A percentile compares a stretch with the other conserved stretches of the same genome.
Conservation (phyloP, 192 early-diverging fungal species). For the Rhizophagus clarus region DNA sequence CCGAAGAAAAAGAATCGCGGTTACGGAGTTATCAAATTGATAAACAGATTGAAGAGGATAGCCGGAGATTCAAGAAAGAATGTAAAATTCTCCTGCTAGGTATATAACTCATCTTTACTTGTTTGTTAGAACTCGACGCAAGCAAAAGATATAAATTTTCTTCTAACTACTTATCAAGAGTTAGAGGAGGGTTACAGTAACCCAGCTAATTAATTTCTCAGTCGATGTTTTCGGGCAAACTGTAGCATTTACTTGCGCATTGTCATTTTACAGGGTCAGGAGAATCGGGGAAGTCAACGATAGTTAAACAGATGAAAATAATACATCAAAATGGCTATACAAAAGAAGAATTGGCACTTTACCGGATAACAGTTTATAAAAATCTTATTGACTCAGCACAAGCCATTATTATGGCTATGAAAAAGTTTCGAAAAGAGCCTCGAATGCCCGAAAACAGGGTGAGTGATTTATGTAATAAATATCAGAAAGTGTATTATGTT, state of each 20-base stretch:
- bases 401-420: constrained; percentile 71
- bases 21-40: constrained; percentile 61
- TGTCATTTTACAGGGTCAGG: constrained; percentile 65
- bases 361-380: constrained; percentile 80
- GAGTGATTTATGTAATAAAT: constrained; percentile 20
- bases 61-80: constrained; percentile 60
- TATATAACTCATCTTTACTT: constrained; percentile 33
- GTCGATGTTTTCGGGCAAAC: background rate
- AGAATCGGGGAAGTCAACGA: constrained; percentile 95
- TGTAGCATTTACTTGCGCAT: constrained; percentile 6
- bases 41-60: constrained; percentile 63
- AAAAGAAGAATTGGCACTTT: constrained; percentile 73
- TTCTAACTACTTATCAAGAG: background rate
- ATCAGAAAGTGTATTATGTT: background rate
- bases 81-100: constrained; percentile 76
- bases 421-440: constrained; percentile 61
- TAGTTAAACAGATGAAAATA: constrained; percentile 98
- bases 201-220: background rate
- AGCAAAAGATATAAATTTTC: background rate
- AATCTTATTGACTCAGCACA: constrained; percentile 86
- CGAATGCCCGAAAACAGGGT: constrained; percentile 53
- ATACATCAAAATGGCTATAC: constrained; percentile 93
- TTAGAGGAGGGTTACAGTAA: background rate
- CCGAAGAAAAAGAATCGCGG: constrained; percentile 58
- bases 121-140: background rate